Percentiles rank a stretch among this genome's conserved stretches.
phyloP scores from a whole-genome alignment of 768 basidiomycete species.

The Boletus sp. region DNA sequence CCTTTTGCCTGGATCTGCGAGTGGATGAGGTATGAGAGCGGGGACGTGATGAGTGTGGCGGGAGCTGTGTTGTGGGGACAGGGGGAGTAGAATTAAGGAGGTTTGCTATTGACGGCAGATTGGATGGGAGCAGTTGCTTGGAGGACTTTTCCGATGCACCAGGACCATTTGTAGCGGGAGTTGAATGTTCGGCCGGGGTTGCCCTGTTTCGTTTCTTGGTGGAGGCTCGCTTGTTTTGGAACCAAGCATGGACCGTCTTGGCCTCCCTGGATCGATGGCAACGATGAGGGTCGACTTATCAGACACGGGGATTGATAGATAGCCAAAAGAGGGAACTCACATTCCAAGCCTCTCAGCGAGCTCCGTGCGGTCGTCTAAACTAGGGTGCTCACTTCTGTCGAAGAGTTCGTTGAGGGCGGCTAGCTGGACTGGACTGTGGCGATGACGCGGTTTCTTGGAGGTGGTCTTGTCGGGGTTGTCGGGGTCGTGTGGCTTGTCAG shows the following conservation, averaged over 20 bases:
- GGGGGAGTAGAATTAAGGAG: constrained; percentile 37
- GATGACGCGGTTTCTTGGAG: constrained; percentile 73
- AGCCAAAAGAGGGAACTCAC: constrained; percentile 45
- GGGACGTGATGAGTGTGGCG: constrained; percentile 20
- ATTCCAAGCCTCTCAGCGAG: constrained; percentile 74
- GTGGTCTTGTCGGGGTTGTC: constrained; percentile 23
- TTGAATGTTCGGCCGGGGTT: constrained; percentile 29
- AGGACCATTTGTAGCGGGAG: constrained; percentile 29
- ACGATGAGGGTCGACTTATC: constrained; percentile 7
- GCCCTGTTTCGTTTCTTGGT: constrained; percentile 67
- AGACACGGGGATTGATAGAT: constrained; percentile 18
- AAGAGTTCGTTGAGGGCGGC: constrained; percentile 76
- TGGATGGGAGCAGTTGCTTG: constrained; percentile 28
- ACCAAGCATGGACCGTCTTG: constrained; percentile 85
- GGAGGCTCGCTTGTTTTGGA: constrained; percentile 83
- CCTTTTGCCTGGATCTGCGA: constrained; percentile 32
- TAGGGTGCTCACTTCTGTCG: constrained; percentile 71
- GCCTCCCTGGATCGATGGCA: constrained; percentile 55
- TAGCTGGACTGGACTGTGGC: constrained; percentile 69
- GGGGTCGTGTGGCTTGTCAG: constrained; percentile 23
- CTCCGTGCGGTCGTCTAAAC: constrained; percentile 61
- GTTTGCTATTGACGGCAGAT: constrained; percentile 38
- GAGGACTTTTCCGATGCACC: constrained; percentile 16
- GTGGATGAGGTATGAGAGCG: constrained; percentile 25
- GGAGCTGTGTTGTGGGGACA: constrained; percentile 19